Evolutionary conservation across 805 yeast genomes (phyloP).

Genomic region (Cyberlindnera bimundalis): DNA sequence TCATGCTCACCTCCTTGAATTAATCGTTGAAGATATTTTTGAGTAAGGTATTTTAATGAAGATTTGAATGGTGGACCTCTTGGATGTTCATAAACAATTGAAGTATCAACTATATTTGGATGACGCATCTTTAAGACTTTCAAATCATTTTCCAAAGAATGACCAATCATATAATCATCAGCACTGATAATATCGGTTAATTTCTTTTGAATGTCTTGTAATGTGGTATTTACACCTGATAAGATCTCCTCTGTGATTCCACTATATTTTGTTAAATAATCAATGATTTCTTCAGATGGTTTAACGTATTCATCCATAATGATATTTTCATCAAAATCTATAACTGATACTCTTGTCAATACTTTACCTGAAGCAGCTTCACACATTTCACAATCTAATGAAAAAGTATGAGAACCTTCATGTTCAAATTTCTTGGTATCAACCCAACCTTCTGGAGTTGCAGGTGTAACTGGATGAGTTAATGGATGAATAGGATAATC

Average conservation of each 20-base stretch:
- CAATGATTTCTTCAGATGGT: conserved; percentile 70
- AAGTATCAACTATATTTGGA: conserved; percentile 74
- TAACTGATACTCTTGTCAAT: conserved; percentile 72
- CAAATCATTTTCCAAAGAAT: conserved; percentile 83
- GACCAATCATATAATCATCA: conserved; percentile 77
- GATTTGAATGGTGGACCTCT: conserved; percentile 82
- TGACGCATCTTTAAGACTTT: conserved; percentile 69
- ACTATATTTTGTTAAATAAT: conserved; percentile 79
- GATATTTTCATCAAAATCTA: conserved; percentile 57
- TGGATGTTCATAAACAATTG: conserved; percentile 72
- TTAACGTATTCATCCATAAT: conserved; percentile 73
- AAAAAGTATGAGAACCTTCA: conserved; percentile 63
- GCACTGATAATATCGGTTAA: conserved; percentile 45
- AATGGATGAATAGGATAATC: conserved; percentile 61
- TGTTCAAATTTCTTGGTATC: conserved; percentile 52
- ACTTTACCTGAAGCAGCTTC: conserved; percentile 56
- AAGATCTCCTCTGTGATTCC: conserved; percentile 80
- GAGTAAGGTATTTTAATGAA: conserved; percentile 67
- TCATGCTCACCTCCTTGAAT: conserved; percentile 83
- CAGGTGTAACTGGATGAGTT: conserved; percentile 7
- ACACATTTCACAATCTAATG: conserved; percentile 95
- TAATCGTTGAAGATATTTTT: conserved; percentile 45
- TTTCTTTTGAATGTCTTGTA: conserved; percentile 63
- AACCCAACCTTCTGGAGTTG: conserved; percentile 37
- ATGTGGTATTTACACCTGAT: conserved; percentile 55